Evolutionary conservation across 2,329 filamentous ascomycete species (phyloP), one percentile per base, ranked within the genome.

Genomic region (Fusarium sp.): DNA sequence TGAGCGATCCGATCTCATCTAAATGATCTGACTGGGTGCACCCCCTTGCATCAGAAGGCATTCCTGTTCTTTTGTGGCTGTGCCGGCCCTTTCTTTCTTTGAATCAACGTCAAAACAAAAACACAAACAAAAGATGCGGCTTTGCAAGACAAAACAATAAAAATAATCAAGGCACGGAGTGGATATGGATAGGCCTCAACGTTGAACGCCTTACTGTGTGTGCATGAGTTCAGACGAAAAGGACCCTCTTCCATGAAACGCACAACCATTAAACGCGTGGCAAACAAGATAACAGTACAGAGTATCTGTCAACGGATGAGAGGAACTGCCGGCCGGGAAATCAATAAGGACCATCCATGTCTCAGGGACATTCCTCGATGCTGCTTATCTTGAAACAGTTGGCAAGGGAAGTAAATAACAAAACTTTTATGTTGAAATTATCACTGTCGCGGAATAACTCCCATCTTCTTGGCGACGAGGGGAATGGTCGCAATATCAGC

Each of bases 211-310:
- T 60, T 38, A 30, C 51, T 17, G 7, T 34, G 19, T 14, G 9
- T 34, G 21, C 59, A 65, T 45, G 34, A n/a, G 38, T 53, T 20
- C 36, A 42, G 38, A 65, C 38, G 47, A 42, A 46, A 40, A 36
- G n/a, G 21, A n/a, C n/a, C n/a, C n/a, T n/a, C n/a, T n/a, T 68
- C 68, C 17, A 47, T 66, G 65, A 68, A 68, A 68, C 65, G 49
- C 43, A 43, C 48, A 52, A 52, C 53, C 39, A 47, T 39, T 36
- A 10, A 36, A 36, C 9, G 17, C 17, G 17, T 34, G 32, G 32
- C 15, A 34, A n/a, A 17, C 32, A 34, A 12, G 10, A 26, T 26
- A 28, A 11, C 10, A 28, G n/a, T n/a, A n/a, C 15, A 36, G 17
- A n/a, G n/a, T n/a, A n/a, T 10, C 34, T 17, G 17, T 36, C 9